phyloP scores from a whole-genome alignment of 768 basidiomycete genomes.

The Nidularia pulvinata region DNA sequence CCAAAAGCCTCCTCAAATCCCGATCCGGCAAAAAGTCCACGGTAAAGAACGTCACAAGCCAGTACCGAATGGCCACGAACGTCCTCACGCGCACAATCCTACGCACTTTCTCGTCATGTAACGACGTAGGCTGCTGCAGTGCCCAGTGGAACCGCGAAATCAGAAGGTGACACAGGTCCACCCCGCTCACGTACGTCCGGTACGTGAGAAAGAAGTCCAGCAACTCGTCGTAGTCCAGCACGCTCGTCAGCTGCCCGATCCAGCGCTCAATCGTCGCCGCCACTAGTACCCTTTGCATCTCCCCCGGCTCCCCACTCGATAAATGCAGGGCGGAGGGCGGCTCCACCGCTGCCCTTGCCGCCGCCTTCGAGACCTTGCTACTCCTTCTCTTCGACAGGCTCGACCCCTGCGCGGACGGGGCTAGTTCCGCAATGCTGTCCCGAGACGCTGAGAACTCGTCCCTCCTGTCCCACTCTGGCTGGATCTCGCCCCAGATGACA shows the following conservation, averaged over 20 bases:
- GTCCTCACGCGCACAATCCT: constrained; percentile 86
- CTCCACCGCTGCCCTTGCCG: constrained; percentile 21
- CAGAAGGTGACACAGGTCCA: constrained; percentile 80
- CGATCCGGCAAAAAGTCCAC: constrained; percentile 87
- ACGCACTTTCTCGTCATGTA: constrained; percentile 68
- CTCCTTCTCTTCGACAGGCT: constrained; percentile 31
- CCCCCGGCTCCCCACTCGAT: background rate
- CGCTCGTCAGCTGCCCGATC: constrained; percentile 89
- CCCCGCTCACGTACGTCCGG: constrained; percentile 77
- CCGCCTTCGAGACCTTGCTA: constrained; percentile 27
- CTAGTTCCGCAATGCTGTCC: constrained; percentile 27
- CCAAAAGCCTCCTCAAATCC: constrained; percentile 70
- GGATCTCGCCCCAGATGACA: constrained; percentile 83
- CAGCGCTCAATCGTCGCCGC: constrained; percentile 93
- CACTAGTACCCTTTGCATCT: constrained; percentile 51
- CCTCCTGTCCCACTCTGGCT: constrained; percentile 21
- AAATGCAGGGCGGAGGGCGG: constrained; percentile 13
- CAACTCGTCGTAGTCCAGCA: constrained; percentile 84
- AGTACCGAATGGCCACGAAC: constrained; percentile 88
- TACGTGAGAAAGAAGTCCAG: constrained; percentile 93
- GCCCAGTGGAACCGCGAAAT: constrained; percentile 93
- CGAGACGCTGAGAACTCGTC: constrained; percentile 30
- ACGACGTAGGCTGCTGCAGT: constrained; percentile 44
- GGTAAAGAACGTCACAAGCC: constrained; percentile 88
- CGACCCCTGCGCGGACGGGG: constrained; percentile 23